Evolutionary conservation across 139 green algal species (phyloP).

Genomic region (Picochlorum costavermella): DNA sequence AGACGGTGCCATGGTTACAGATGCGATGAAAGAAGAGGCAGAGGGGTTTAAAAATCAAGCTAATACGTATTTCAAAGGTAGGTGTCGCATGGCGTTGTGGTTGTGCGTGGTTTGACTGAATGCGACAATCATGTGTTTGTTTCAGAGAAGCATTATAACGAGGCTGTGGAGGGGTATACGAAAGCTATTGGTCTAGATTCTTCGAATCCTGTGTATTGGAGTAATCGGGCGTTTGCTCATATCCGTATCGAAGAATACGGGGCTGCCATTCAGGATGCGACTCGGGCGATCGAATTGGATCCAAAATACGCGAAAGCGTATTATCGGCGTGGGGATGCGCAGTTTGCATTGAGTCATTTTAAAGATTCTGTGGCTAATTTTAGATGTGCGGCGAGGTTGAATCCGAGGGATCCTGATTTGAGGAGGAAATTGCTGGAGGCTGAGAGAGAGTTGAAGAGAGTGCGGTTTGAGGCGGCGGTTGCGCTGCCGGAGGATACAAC

Average conservation of each 20-base stretch:
- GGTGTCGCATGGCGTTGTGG: background rate
- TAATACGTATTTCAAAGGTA: constrained; percentile 49
- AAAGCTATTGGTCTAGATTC: constrained; percentile 69
- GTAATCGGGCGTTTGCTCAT: constrained; percentile 85
- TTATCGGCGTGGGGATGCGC: constrained; percentile 84
- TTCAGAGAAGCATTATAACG: constrained; percentile 74
- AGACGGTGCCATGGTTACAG: background rate
- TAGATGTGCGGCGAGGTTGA: constrained; percentile 59
- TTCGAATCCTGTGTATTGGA: constrained; percentile 65
- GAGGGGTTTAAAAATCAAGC: constrained; percentile 26
- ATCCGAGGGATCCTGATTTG: constrained; percentile 80
- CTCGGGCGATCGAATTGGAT: constrained; percentile 73
- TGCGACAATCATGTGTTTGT: background rate
- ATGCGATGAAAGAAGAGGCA: constrained; percentile 7
- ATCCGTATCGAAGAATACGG: constrained; percentile 87
- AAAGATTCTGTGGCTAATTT: constrained; percentile 88
- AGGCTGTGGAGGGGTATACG: constrained; percentile 75
- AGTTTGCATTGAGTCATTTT: constrained; percentile 79
- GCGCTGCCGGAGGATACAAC: constrained; percentile 41
- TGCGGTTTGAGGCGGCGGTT: constrained; percentile 82
- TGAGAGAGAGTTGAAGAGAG: constrained; percentile 80
- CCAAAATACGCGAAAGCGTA: constrained; percentile 87
- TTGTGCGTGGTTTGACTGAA: background rate
- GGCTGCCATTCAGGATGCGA: constrained; percentile 79
- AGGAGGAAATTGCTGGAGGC: constrained; percentile 76